Conservation (phyloP, 257 asterid species). For the Solanum chiquidenum region DNA sequence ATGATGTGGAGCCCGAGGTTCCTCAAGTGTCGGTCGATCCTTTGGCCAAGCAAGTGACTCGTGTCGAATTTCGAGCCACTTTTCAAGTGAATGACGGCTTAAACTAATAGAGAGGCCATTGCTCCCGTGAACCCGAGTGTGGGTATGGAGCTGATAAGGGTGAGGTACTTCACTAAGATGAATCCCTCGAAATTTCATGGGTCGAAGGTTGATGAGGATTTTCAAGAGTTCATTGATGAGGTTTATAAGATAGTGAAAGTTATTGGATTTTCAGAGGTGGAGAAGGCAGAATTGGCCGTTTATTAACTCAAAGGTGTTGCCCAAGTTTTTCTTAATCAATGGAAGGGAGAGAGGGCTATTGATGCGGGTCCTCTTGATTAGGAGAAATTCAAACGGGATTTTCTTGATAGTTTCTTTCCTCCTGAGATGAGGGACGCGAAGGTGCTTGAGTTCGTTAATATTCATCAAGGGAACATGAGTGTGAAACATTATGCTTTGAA, state of each 20-base stretch:
- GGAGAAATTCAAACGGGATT: not conserved
- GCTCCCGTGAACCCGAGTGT: not conserved
- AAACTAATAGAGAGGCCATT: not conserved
- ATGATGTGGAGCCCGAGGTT: not conserved
- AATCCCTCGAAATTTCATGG: not conserved
- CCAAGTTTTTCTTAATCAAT: not conserved
- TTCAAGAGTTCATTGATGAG: not conserved
- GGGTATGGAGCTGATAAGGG: not conserved
- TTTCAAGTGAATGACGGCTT: not conserved
- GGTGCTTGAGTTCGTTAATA: not conserved
- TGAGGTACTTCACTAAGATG: not conserved
- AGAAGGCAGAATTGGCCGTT: not conserved
- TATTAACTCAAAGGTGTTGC: not conserved
- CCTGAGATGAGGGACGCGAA: not conserved
- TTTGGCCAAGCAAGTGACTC: not conserved
- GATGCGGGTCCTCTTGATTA: not conserved
- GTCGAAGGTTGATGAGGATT: not conserved
- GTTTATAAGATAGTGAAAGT: not conserved
- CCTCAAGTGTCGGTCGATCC: not conserved
- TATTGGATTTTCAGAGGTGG: not conserved
- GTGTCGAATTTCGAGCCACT: fast-evolving
- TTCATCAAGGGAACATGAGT: not conserved
- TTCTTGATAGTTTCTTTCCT: no score
- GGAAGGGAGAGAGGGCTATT: not conserved
- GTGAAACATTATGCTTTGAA: not conserved